Conservation (phyloP, 2,329 filamentous ascomycete species). For the Fusarium nisikadoi region DNA sequence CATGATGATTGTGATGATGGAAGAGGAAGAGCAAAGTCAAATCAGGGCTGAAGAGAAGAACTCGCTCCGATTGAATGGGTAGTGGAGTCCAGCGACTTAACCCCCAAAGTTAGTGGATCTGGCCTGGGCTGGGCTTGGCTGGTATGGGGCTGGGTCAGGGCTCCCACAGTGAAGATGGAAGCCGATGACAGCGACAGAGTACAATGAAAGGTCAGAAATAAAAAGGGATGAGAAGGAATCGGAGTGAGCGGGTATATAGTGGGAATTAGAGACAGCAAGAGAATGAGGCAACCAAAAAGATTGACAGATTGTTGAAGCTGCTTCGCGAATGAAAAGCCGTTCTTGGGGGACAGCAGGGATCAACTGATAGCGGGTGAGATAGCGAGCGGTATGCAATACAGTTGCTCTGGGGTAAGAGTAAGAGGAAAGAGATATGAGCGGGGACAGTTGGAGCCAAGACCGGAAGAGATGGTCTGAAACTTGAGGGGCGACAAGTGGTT, state of each 20-base stretch:
- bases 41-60: conserved; percentile 25
- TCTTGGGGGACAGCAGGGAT: conserved; percentile 28
- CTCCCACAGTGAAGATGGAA: conserved; percentile 1
- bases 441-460: conserved; percentile 29
- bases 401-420: conserved; percentile 43
- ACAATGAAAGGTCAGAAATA: neutral
- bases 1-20: conserved; percentile 39
- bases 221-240: conserved; percentile 8
- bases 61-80: conserved; percentile 19
- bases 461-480: neutral
- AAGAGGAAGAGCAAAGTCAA: neutral
- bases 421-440: conserved; percentile 43
- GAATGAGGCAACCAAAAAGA: conserved; percentile 28
- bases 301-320: conserved; percentile 30
- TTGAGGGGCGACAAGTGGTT: neutral
- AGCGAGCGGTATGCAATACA: conserved; percentile 45
- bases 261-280: neutral
- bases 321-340: conserved; percentile 35
- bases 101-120: conserved; percentile 37
- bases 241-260: conserved; percentile 6
- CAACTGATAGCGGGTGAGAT: conserved; percentile 44
- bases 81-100: conserved; percentile 37
- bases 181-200: conserved; percentile 8
- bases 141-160: conserved; percentile 10
- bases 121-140: neutral